Conservation (phyloP, 2,329 filamentous ascomycete species). For the Neonectria punicea region DNA sequence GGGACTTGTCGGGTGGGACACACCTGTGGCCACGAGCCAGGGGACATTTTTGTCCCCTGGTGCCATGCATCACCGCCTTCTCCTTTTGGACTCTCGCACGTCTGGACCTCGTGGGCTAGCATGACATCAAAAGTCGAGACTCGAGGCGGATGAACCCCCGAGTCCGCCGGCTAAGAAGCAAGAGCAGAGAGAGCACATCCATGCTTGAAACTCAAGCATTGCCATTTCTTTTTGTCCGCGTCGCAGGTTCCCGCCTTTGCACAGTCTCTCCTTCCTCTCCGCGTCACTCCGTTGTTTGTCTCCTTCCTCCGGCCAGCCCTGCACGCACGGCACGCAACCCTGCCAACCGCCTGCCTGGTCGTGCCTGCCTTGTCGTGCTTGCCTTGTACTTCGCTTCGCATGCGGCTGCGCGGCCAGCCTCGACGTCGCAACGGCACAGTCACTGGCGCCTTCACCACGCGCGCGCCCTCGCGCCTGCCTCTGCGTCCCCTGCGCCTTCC, state of each 20-base stretch:
- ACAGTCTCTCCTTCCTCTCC: background rate
- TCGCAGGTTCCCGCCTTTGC: background rate
- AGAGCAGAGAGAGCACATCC: slow-evolving; percentile 8
- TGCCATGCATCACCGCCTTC: slow-evolving; percentile 42
- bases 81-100: slow-evolving; percentile 20
- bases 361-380: slow-evolving; percentile 24
- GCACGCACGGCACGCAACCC: slow-evolving; percentile 6
- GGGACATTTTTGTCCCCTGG: slow-evolving; percentile 13
- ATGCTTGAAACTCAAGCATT: background rate
- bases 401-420: slow-evolving; percentile 41
- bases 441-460: slow-evolving; percentile 16
- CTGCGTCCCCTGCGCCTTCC: slow-evolving; percentile 17
- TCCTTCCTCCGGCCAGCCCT: slow-evolving; percentile 6
- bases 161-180: slow-evolving; percentile 31
- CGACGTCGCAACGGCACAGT: slow-evolving; percentile 22
- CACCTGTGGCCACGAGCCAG: slow-evolving; percentile 1
- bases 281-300: background rate
- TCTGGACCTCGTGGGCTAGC: slow-evolving; percentile 28
- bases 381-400: slow-evolving; percentile 32
- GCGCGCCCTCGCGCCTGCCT: slow-evolving; percentile 27
- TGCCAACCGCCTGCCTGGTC: background rate
- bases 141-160: slow-evolving; percentile 26
- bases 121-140: slow-evolving; percentile 42
- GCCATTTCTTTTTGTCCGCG: background rate
- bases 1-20: background rate